Evolutionary conservation across 2,329 filamentous ascomycete genomes (phyloP).

Genomic region (Zasmidium cellare): DNA sequence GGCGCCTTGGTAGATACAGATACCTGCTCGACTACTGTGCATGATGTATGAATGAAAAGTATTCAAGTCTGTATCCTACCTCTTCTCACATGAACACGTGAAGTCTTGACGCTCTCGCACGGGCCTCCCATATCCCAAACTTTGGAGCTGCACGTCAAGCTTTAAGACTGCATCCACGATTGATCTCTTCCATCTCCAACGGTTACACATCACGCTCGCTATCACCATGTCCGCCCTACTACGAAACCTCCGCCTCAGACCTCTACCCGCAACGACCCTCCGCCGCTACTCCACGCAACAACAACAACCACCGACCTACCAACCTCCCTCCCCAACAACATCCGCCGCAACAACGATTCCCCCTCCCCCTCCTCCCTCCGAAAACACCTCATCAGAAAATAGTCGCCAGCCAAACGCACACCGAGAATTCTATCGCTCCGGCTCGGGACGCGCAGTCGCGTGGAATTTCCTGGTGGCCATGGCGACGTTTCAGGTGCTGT

Average conservation of each 20-base stretch:
- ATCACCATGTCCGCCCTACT: neutral
- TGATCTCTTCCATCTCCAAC: neutral
- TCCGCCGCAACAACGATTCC: neutral
- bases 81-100: neutral
- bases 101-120: neutral
- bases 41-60: neutral
- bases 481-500: constrained; percentile 75
- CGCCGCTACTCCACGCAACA: constrained; percentile 1
- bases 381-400: neutral
- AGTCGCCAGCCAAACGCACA: constrained; percentile 27
- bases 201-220: neutral
- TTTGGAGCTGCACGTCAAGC: neutral
- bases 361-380: too few species aligned
- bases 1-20: neutral
- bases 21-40: neutral
- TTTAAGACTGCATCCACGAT: neutral
- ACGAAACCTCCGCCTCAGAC: neutral
- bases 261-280: neutral
- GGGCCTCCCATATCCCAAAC: neutral
- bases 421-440: constrained; percentile 62
- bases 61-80: neutral
- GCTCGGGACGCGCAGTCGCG: constrained; percentile 69
- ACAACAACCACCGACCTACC: neutral
- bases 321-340: neutral
- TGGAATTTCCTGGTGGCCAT: constrained; percentile 75